Evolutionary conservation across 495 filamentous ascomycete species (phyloP), one percentile per base, ranked within the genome.

Genomic region (Podospora australis): DNA sequence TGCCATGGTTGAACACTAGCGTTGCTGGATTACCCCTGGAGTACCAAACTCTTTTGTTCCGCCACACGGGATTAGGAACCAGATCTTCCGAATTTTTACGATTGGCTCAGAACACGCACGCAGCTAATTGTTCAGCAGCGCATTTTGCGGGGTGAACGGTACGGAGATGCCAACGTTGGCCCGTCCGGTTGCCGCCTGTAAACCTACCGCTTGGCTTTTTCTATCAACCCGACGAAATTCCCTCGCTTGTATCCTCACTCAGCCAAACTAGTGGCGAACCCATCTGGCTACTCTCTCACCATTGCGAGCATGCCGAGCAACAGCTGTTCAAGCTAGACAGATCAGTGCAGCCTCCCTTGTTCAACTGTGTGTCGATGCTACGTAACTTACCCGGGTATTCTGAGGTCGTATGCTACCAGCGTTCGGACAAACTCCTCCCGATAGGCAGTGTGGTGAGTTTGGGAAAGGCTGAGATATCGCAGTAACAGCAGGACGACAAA

Each of bases 351-450:
- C 17, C 30, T 35, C 30, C 16, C 30, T 34, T 10, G 30, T 11
- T 14, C 16, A 11, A 11, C 9, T 3, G 11, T 34, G 30, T 3
- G 11, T 36, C 25, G 38, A 49, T 54, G 39, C 46, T 29, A 53
- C 47, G 7, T 25, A 6, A 39, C 24, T 21, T 41, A 45, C 44
- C 44, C 30, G 30, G 45, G 21, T 6, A 20, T 16, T 6, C 29
- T 30, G 35, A 23, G 29, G 35, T 44, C 2, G 25, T 39, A 55
- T 42, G 25, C 16, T 29, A 25, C 13, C 17, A 21, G 34, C 28
- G 22, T 21, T 45, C 50, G 55, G 55, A 54, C 55, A 38, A 54
- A 38, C 28, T 43, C 17, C 38, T 51, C 50, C 50, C 48, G 47
- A 43, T 42, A 16, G 38, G 20, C 47, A 32, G 14, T n/a, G 19